Base-by-base conservation (phyloP, 2,329 filamentous ascomycete genomes). In the Zymoseptoria pseudotritici region DNA sequence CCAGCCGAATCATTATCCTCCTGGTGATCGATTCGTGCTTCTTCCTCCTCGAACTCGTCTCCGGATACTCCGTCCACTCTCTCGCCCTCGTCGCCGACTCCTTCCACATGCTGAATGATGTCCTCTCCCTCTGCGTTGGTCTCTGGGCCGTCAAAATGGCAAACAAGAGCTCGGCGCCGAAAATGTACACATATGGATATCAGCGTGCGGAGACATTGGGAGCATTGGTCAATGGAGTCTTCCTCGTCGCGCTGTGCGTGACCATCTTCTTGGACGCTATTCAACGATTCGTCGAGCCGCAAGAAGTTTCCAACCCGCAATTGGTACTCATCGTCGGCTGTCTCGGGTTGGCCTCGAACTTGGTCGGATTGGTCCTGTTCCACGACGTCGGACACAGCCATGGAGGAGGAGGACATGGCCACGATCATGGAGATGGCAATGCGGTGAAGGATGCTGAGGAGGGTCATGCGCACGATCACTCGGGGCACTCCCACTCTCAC, bases 71-170 rank as follows among this genome's bases (percentile, higher is more conserved):
- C 64, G 91, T 96, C 62, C 88, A 92, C 72, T 97, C 94, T 19
- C 83, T 99, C 67, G 94, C 94, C 46, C 83, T 99, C 61, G 91
- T 95, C 72, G 94, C 94, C 57, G 94, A 99, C 79, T 91, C 94
- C 61, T 99, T 99, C 76, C 94, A 99, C 78, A 99, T 99, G 94
- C 82, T 99, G 62, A 99, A 99, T 79, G 94, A 99, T 83, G 94
- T 99, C 68, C 87, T 99, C 62, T 97, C 94, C 1, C 80, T 99
- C 13, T 83, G 87, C 59, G 93, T 99, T 63, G 94, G 94, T 65
- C 77, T 97, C 50, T 99, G 94, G 93, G 94, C 94, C 57, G 94
- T 99, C 58, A 90, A 88, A 63, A 89, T 95, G 55, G 90, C 92
- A 24, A 89, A 89, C 73, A 89, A 87, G 0, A 82, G 75, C 61